These are phyloP conservation scores for Luffa aegyptiaca DNA, from an alignment of 306 rosid species.

Conservation along the genomic window DNA sequence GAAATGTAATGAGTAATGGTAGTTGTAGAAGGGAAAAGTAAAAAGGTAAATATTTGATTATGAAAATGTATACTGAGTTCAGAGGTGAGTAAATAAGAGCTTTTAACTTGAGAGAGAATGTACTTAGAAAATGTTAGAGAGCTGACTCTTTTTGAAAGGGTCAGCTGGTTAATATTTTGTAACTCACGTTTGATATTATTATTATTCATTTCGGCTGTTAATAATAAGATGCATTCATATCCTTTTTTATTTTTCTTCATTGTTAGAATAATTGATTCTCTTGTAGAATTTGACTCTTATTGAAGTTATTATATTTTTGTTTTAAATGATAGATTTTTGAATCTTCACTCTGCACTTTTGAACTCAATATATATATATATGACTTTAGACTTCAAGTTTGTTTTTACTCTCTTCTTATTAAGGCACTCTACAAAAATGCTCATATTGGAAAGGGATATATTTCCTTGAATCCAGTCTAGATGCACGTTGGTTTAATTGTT, in stretches of 20 bases:
- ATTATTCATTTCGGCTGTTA: neutral
- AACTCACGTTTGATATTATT: neutral
- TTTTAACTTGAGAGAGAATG: neutral
- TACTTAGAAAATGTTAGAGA: slow-evolving; percentile 3
- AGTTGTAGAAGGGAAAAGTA: slow-evolving; percentile 8
- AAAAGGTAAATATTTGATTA: slow-evolving; percentile 5
- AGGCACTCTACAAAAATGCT: no score
- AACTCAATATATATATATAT: no score
- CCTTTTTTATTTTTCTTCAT: neutral
- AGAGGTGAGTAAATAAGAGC: slow-evolving; percentile 6
- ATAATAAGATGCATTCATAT: neutral
- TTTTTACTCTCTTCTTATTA: no score
- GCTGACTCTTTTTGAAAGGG: neutral
- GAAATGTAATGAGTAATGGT: neutral
- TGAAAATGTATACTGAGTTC: slow-evolving; percentile 7
- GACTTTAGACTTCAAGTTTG: no score
- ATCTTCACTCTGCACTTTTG: no score
- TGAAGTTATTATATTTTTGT: no score
- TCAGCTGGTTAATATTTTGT: slow-evolving; percentile 6
- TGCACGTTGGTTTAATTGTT: no score
- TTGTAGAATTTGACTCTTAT: neutral
- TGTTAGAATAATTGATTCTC: neutral
- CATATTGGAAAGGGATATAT: no score
- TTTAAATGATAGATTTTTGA: no score
- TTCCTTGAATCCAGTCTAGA: no score